Conservation (phyloP, 352 stramenopile genomes). For the Phytophthora gonapodyides region DNA sequence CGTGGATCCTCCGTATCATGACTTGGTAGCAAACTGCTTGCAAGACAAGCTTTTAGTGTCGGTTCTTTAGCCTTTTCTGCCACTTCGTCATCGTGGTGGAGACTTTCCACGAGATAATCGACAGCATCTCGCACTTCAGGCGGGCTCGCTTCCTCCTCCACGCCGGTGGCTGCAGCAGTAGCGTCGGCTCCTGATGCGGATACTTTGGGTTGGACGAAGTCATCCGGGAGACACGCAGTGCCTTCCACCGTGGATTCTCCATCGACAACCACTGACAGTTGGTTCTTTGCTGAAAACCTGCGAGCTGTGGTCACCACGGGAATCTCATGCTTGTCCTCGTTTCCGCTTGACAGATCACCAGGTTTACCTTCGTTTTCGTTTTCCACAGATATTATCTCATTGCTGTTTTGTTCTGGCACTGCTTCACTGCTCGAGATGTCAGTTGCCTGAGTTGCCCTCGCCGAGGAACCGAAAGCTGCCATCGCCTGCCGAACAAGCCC, state of each 20-base stretch:
- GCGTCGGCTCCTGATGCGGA: neutral
- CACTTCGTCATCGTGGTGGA: conserved; percentile 2
- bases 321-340: neutral
- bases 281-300: conserved; percentile 32
- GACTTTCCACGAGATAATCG: conserved; percentile 12
- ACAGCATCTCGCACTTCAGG: conserved; percentile 10
- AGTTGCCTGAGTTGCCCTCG: conserved; percentile 1
- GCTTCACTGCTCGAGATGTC: neutral
- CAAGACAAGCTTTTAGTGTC: neutral
- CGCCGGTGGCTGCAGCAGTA: neutral
- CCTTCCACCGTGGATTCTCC: conserved; percentile 2
- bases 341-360: neutral
- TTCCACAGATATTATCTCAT: neutral
- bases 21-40: neutral
- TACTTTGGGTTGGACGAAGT: neutral
- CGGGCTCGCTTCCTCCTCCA: neutral
- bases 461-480: conserved; percentile 18
- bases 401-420: neutral
- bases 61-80: neutral
- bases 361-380: neutral
- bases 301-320: conserved; percentile 7
- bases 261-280: conserved; percentile 34
- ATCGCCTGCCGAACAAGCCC: conserved; percentile 61
- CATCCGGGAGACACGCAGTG: conserved; percentile 3
- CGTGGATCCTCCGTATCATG: conserved; percentile 1